phyloP scores from a whole-genome alignment of 2,329 filamentous ascomycete species.

The Ophiostoma australiae region DNA sequence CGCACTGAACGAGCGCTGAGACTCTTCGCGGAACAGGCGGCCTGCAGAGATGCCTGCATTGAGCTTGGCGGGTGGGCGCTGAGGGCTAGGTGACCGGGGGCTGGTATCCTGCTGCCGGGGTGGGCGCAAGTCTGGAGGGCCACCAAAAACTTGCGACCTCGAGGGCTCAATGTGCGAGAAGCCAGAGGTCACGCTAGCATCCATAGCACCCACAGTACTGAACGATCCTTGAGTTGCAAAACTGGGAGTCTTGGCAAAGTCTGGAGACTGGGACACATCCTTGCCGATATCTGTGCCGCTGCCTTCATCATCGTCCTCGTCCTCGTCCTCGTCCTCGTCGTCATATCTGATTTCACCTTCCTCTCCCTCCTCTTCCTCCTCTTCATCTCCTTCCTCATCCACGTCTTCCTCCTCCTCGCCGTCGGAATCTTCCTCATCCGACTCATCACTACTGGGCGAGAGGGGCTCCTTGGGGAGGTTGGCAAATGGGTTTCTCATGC shows the following conservation, averaged over 20 bases:
- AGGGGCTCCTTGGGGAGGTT: slow-evolving; percentile 26
- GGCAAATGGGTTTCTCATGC: slow-evolving; percentile 23
- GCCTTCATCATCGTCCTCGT: slow-evolving; percentile 51
- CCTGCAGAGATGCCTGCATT: slow-evolving; percentile 15
- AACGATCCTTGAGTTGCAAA: slow-evolving; percentile 58
- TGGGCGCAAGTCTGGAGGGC: slow-evolving; percentile 53
- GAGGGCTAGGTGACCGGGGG: slow-evolving; percentile 68
- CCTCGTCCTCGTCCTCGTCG: slow-evolving; percentile 34
- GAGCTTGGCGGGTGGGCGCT: slow-evolving; percentile 37
- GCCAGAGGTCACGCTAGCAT: slow-evolving; percentile 44
- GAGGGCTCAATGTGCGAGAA: slow-evolving; percentile 44
- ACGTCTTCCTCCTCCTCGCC: slow-evolving; percentile 31
- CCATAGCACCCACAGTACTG: slow-evolving; percentile 37
- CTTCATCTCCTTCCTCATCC: slow-evolving; percentile 36
- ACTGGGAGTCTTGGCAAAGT: slow-evolving; percentile 43
- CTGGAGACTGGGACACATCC: slow-evolving; percentile 51
- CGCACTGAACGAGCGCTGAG: slow-evolving; percentile 54
- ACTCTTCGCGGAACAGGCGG: slow-evolving; percentile 50
- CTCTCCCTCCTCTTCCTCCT: slow-evolving; percentile 45
- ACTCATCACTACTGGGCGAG: slow-evolving; percentile 25
- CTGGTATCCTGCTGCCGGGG: slow-evolving; percentile 48
- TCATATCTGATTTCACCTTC: slow-evolving; percentile 35
- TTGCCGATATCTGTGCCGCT: slow-evolving; percentile 63
- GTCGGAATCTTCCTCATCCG: slow-evolving; percentile 30
- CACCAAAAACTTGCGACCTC: slow-evolving; percentile 49